phyloP scores from a whole-genome alignment of 2,329 filamentous ascomycete species.

The Harringtonia aguacate region DNA sequence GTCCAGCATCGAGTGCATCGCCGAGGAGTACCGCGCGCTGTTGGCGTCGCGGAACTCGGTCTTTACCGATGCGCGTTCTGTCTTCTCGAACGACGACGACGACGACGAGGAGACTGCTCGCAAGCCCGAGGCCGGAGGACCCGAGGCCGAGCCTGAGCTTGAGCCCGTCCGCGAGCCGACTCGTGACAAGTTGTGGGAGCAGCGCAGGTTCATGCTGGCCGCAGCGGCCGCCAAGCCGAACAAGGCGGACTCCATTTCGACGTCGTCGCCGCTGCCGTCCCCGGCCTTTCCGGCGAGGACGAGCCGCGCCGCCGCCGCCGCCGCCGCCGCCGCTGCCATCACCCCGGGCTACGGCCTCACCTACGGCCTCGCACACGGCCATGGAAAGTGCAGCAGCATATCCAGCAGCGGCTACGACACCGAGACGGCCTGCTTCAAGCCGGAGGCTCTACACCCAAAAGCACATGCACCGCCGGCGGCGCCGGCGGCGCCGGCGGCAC shows the following conservation, averaged over 20 bases:
- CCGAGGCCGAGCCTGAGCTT: neutral
- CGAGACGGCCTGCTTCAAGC: no score
- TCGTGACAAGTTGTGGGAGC: neutral
- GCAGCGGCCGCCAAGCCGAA: neutral
- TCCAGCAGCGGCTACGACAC: no score
- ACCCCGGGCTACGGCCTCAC: neutral
- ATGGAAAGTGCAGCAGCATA: no score
- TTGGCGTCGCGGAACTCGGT: slow-evolving; percentile 28
- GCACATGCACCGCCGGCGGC: no score
- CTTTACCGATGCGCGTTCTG: slow-evolving; percentile 17
- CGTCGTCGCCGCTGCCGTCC: slow-evolving; percentile 2
- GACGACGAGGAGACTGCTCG: neutral
- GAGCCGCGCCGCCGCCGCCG: neutral
- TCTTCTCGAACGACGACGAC: slow-evolving; percentile 10
- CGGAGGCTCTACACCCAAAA: no score
- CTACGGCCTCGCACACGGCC: no score
- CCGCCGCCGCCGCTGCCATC: neutral
- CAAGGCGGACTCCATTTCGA: neutral
- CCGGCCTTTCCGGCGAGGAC: neutral
- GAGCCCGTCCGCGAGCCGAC: neutral
- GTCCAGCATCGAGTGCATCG: slow-evolving; percentile 35
- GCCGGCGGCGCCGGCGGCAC: neutral
- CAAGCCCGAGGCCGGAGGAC: neutral
- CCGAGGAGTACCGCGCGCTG: slow-evolving; percentile 38
- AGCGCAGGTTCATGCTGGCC: slow-evolving; percentile 1